Evolutionary conservation across 768 basidiomycete genomes (phyloP), one percentile per base, ranked within the genome.

Genomic region (Xerocomellus intermedius): DNA sequence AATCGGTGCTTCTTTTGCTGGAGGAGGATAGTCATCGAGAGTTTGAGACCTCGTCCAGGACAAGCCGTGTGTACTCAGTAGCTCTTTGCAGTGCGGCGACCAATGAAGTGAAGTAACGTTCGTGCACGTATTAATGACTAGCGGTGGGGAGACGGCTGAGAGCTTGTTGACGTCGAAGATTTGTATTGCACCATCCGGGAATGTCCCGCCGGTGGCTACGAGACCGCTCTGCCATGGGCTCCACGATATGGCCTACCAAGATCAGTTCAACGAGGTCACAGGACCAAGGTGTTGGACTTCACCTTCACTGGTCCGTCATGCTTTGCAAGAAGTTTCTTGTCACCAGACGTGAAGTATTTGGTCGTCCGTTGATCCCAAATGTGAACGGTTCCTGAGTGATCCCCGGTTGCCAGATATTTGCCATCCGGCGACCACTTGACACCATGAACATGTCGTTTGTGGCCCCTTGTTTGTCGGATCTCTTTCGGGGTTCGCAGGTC

Each of bases 51-150:
- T 56, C 10, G 56, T 56, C 70, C 72, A 71, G 30, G 56, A 64
- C 47, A 67, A 67, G 53, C 73, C 91, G 62, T 94, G 90, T 3
- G 91, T 89, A 41, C 84, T 89, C n/a, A 96, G 71, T 35, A 97
- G 71, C 64, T 96, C 94, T 60, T 91, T 91, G 64, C 85, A 85
- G 57, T 92, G 87, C 5, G 85, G 82, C 16, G 91, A 89, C 75
- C 82, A 89, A 57, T 80, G 77, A 50, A 84, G 75, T 17, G 80
- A 85, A 46, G 82, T 85, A 49, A 86, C 77, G 66, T 80, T 82
- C 14, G 82, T 79, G 48, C 73, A 68, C 19, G 74, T 65, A 36
- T 64, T 47, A 50, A 80, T 67, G 33, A 80, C 79, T 17, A 79
- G 67, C 4, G 84, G 81, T 38, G 79, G 75, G 12, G 74, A 74